Percentiles rank a stretch among this genome's conserved stretches.
Conservation (phyloP, 371 early-diverging fungal genomes). For the Circinella umbellata region DNA sequence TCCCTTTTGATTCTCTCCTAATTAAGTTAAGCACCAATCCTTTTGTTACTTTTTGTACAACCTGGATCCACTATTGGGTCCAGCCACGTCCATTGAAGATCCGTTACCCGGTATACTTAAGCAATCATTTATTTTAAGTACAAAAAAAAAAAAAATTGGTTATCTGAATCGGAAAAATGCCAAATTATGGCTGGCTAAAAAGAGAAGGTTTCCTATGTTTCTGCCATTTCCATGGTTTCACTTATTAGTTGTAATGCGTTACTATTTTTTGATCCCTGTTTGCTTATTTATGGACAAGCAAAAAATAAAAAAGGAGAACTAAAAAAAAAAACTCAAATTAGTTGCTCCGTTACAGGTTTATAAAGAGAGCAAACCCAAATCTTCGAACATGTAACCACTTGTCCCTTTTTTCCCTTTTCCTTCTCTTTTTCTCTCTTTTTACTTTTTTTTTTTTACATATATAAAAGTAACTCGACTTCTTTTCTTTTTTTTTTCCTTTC, state of each 20-base stretch:
- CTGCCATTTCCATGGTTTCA: conserved; percentile 8
- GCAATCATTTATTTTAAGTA: conserved; percentile 2
- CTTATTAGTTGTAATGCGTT: conserved; percentile 1
- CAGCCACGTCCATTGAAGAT: neutral
- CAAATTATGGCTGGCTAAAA: conserved; percentile 3
- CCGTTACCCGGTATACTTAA: neutral
- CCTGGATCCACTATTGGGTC: conserved; percentile 7
- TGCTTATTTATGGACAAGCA: too few species aligned
- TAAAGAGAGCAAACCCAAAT: neutral
- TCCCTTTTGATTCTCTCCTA: too few species aligned
- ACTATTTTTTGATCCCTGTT: conserved; percentile 1
- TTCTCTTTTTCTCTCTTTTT: conserved; percentile 3
- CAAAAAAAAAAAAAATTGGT: neutral
- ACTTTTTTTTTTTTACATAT: too few species aligned
- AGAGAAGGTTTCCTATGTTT: neutral
- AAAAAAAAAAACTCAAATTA: neutral
- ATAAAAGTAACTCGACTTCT: neutral
- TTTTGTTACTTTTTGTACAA: neutral
- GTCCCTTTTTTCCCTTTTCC: neutral
- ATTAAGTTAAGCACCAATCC: too few species aligned
- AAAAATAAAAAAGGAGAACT: neutral
- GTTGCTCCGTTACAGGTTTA: too few species aligned
- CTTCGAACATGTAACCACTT: neutral
- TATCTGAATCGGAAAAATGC: neutral
- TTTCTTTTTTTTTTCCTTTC: neutral